Evolutionary conservation across 495 filamentous ascomycete species (phyloP).

Genomic region (Penicillium tannophilum): DNA sequence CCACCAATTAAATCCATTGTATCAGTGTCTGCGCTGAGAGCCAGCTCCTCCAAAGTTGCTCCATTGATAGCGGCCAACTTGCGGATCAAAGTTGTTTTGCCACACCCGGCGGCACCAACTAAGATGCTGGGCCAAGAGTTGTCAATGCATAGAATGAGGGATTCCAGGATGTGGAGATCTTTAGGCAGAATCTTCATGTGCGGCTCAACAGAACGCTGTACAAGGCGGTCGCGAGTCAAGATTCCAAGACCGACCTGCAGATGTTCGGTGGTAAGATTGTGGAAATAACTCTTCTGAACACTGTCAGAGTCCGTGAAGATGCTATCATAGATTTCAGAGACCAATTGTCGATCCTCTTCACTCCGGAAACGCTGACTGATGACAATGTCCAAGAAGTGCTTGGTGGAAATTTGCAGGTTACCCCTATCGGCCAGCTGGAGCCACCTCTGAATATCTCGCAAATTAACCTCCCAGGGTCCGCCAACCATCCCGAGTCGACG

Average conservation of each 20-base stretch:
- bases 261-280: conserved; percentile 66
- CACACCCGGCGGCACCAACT: conserved; percentile 80
- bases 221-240: conserved; percentile 58
- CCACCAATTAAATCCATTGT: conserved; percentile 96
- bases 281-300: conserved; percentile 50
- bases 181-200: conserved; percentile 57
- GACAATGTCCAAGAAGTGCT: conserved; percentile 75
- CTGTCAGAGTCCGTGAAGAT: conserved; percentile 48
- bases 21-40: conserved; percentile 90
- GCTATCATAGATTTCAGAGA: conserved; percentile 63
- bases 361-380: conserved; percentile 88
- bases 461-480: conserved; percentile 95
- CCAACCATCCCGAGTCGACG: conserved; percentile 75
- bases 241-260: conserved; percentile 81
- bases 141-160: conserved; percentile 82
- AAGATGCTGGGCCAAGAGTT: conserved; percentile 87
- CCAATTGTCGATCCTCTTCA: conserved; percentile 60
- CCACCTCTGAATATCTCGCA: conserved; percentile 92
- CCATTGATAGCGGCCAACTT: conserved; percentile 79
- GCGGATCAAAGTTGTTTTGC: conserved; percentile 78
- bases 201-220: conserved; percentile 57
- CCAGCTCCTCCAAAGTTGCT: conserved; percentile 70
- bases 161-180: conserved; percentile 72
- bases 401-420: conserved; percentile 55
- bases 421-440: conserved; percentile 64